Conservation (phyloP, 257 asterid species). For the Asclepias syriaca region DNA sequence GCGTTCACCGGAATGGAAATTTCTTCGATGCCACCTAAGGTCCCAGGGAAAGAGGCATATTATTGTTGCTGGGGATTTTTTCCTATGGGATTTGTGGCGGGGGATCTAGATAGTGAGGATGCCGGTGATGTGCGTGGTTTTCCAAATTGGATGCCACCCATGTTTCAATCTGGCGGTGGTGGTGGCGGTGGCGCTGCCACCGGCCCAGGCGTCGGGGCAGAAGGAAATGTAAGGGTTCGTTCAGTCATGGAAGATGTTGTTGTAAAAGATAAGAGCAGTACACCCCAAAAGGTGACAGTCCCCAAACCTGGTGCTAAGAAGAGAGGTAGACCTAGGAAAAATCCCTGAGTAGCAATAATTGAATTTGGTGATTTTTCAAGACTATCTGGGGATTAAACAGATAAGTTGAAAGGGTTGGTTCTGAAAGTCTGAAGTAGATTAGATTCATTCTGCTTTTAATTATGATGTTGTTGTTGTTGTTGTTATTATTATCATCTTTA, state of each 20-base stretch:
- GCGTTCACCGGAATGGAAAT: conserved; percentile 70
- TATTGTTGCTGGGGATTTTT: conserved; percentile 88
- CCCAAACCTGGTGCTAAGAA: conserved; percentile 31
- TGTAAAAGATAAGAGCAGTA: not conserved
- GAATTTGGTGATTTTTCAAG: not conserved
- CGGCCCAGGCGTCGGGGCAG: conserved; percentile 7
- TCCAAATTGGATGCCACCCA: conserved; percentile 83
- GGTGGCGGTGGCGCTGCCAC: too few relatives aligned
- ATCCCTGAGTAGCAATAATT: not conserved
- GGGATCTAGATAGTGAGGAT: conserved; percentile 20
- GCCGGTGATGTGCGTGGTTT: conserved; percentile 29
- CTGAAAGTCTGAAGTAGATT: not conserved
- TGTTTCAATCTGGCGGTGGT: conserved; percentile 31
- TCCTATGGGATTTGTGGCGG: conserved; percentile 65
- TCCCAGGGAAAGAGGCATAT: conserved; percentile 78
- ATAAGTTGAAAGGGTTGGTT: not conserved
- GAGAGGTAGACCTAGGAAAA: conserved; percentile 77
- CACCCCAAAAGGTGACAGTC: not conserved
- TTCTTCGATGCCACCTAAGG: conserved; percentile 61
- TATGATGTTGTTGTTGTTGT: not conserved
- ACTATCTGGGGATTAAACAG: not conserved
- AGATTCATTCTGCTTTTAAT: not conserved
- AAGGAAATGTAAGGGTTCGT: conserved; percentile 3
- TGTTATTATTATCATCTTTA: not conserved
- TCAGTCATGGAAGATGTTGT: conserved; percentile 4